A percentile compares a stretch with the other conserved stretches of the same genome.
Conservation (phyloP, 2,329 filamentous ascomycete species). For the Endoconidiophora polonica region DNA sequence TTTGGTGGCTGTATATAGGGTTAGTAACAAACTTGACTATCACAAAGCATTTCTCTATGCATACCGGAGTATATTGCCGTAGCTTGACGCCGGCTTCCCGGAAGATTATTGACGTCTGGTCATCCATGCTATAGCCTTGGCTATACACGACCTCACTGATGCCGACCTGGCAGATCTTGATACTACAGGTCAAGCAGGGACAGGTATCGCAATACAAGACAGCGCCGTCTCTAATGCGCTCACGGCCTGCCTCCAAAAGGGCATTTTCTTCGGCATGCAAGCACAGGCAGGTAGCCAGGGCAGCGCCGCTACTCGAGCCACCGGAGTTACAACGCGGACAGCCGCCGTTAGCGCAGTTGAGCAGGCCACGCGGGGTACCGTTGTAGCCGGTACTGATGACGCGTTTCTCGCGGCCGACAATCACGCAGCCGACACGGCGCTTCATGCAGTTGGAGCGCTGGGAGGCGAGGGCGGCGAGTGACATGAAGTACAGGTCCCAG, state of each 20-base stretch:
- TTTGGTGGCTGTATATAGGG: conserved; percentile 36
- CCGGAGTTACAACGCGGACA: conserved; percentile 75
- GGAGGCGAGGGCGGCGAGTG: conserved; percentile 78
- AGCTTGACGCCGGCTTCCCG: conserved; percentile 67
- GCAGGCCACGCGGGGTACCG: conserved; percentile 77
- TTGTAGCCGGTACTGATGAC: conserved; percentile 97
- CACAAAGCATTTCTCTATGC: conserved; percentile 21
- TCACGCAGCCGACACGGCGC: conserved; percentile 80
- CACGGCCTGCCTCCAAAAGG: conserved; percentile 79
- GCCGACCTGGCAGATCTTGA: conserved; percentile 95
- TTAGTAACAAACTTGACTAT: background rate
- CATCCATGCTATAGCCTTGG: conserved; percentile 89
- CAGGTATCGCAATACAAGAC: conserved; percentile 93
- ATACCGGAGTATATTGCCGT: conserved; percentile 71
- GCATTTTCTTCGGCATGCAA: conserved; percentile 99
- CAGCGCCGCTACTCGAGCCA: conserved; percentile 44
- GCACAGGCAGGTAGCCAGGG: conserved; percentile 76
- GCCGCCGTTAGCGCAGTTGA: conserved; percentile 84
- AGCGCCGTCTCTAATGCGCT: conserved; percentile 66
- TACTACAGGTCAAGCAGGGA: conserved; percentile 90
- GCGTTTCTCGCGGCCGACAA: conserved; percentile 62
- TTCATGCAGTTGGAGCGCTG: conserved; percentile 97
- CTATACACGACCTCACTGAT: conserved; percentile 92
- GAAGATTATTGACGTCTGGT: conserved; percentile 65
- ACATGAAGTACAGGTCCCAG: conserved; percentile 99